A percentile compares a stretch with the other conserved stretches of the same genome.
Conservation (phyloP, 2,329 filamentous ascomycete genomes). For the Escovopsis weberi region DNA sequence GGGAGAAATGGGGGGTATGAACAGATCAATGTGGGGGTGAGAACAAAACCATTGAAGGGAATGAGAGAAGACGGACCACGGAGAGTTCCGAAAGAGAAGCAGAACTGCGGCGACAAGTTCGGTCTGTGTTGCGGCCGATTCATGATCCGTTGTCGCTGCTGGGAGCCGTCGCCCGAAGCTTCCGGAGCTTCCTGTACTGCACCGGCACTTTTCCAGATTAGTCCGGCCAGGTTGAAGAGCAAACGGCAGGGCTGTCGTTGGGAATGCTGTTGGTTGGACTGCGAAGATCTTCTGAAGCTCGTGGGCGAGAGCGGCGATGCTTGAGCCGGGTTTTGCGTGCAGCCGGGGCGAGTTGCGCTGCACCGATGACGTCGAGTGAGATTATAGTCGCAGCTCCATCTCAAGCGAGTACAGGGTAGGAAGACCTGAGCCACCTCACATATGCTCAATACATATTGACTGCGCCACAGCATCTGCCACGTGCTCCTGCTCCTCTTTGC, state of each 20-base stretch:
- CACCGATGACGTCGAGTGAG: neutral
- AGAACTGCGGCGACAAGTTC: slow-evolving; percentile 57
- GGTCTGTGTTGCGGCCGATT: slow-evolving; percentile 31
- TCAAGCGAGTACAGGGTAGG: too few species aligned
- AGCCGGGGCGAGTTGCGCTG: neutral
- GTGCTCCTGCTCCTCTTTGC: too few species aligned
- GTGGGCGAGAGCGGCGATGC: neutral
- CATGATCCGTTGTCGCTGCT: slow-evolving; percentile 27
- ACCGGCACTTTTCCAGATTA: slow-evolving; percentile 33
- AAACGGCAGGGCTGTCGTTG: neutral
- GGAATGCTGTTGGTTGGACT: neutral
- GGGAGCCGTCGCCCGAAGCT: slow-evolving; percentile 17
- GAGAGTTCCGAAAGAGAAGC: slow-evolving; percentile 55
- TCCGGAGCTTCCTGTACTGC: slow-evolving; percentile 24
- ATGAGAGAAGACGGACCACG: slow-evolving; percentile 38
- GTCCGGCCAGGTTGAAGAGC: slow-evolving; percentile 29
- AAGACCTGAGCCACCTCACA: too few species aligned
- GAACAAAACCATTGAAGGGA: too few species aligned
- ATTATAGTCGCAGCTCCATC: neutral
- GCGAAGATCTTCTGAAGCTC: neutral
- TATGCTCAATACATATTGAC: too few species aligned
- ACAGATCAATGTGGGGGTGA: too few species aligned
- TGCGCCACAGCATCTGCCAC: too few species aligned
- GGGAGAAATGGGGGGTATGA: too few species aligned
- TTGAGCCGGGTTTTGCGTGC: neutral